Conservation (phyloP, 306 rosid genomes). For the Comarum palustre region DNA sequence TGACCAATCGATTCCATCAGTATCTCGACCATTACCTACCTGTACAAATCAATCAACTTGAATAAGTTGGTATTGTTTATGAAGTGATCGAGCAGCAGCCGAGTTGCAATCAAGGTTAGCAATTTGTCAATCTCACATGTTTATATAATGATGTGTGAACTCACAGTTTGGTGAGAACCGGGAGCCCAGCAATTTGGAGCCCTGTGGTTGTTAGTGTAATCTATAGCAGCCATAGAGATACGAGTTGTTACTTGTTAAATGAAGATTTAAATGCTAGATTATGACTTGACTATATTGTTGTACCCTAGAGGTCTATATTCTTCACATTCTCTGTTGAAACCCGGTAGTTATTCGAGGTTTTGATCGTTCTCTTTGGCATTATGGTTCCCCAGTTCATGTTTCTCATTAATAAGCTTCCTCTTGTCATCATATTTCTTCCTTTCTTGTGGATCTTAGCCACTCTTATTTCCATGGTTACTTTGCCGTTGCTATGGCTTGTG, state of each 20-base stretch:
- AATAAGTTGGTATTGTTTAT: not conserved
- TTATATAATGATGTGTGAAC: conserved; percentile 4
- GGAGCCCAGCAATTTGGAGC: not conserved
- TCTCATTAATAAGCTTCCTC: not conserved
- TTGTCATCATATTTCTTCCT: not conserved
- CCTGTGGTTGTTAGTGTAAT: not conserved
- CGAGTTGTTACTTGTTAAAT: conserved; percentile 1
- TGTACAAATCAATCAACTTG: not conserved
- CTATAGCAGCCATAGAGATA: not conserved
- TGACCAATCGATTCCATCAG: not conserved
- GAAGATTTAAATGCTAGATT: conserved; percentile 1
- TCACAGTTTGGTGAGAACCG: not conserved
- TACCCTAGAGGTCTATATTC: not conserved
- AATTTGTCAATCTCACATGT: conserved; percentile 1
- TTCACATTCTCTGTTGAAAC: not conserved
- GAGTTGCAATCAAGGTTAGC: not conserved
- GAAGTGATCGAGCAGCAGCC: not conserved
- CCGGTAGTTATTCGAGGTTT: not conserved
- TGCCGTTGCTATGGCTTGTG: conserved; percentile 13
- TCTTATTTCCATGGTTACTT: not conserved
- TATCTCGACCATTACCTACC: not conserved
- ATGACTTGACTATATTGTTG: not conserved
- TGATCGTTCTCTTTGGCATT: not conserved
- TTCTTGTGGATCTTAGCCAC: not conserved
- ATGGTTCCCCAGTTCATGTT: conserved; percentile 8